phyloP scores from a whole-genome alignment of 2,329 filamentous ascomycete genomes.

The Penicillium occitanis region DNA sequence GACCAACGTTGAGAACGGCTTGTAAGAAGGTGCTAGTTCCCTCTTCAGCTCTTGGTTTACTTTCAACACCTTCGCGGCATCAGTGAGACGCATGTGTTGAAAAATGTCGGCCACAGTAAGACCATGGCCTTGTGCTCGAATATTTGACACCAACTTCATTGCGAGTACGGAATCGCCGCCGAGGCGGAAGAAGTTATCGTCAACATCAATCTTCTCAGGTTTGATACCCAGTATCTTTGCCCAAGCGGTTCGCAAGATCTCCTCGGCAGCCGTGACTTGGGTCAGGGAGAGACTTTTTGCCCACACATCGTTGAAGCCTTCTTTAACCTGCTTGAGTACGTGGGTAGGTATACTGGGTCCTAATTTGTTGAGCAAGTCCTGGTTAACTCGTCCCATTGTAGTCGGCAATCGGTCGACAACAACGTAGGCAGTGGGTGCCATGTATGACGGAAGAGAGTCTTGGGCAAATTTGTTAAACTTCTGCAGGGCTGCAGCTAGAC shows the following conservation, averaged over 20 bases:
- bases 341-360: neutral
- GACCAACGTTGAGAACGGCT: neutral
- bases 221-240: conserved; percentile 20
- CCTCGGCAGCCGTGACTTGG: conserved; percentile 26
- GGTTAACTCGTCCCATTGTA: conserved; percentile 20
- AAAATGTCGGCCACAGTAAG: conserved; percentile 55
- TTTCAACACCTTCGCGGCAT: conserved; percentile 55
- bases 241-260: conserved; percentile 28
- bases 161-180: conserved; percentile 62
- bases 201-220: conserved; percentile 48
- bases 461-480: conserved; percentile 41
- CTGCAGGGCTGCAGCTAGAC: conserved; percentile 39
- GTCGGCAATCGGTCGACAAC: conserved; percentile 41
- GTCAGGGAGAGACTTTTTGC: neutral
- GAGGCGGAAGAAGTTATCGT: conserved; percentile 61
- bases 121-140: conserved; percentile 43
- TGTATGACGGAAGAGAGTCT: conserved; percentile 45
- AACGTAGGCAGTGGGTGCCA: conserved; percentile 47
- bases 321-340: conserved; percentile 5
- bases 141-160: conserved; percentile 55
- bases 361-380: neutral
- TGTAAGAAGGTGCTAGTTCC: conserved; percentile 23
- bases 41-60: conserved; percentile 32
- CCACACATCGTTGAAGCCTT: conserved; percentile 10
- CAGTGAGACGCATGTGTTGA: conserved; percentile 45